Evolutionary conservation across 495 filamentous ascomycete genomes (phyloP).

Genomic region (Immersiella caudata): DNA sequence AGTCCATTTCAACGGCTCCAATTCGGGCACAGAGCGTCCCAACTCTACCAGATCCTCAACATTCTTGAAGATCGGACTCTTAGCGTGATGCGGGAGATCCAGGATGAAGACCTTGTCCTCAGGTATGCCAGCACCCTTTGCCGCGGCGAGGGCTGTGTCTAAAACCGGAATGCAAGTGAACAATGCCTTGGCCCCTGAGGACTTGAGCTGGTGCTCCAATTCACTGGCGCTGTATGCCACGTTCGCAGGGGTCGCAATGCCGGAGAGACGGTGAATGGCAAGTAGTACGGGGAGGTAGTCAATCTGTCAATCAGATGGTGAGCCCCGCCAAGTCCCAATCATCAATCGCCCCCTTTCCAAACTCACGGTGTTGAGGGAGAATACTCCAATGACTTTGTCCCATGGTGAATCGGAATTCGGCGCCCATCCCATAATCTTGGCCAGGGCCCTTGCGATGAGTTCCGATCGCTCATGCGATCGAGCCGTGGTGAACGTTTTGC

Average conservation of each 20-base stretch:
- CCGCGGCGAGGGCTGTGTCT: constrained; percentile 68
- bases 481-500: constrained; percentile 66
- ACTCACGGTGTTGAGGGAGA: constrained; percentile 78
- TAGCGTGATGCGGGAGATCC: constrained; percentile 62
- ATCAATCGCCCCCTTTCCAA: neutral
- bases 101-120: constrained; percentile 75
- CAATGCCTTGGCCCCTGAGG: constrained; percentile 72
- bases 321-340: constrained; percentile 9
- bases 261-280: constrained; percentile 75
- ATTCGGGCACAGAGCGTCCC: constrained; percentile 61
- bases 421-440: constrained; percentile 73
- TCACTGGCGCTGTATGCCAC: constrained; percentile 78
- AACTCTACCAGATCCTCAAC: constrained; percentile 68
- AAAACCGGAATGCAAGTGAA: constrained; percentile 82
- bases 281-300: constrained; percentile 77
- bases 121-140: constrained; percentile 67
- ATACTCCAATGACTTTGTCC: constrained; percentile 82
- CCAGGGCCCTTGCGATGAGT: constrained; percentile 67
- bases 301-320: constrained; percentile 55
- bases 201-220: constrained; percentile 75
- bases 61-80: constrained; percentile 64
- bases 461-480: constrained; percentile 71
- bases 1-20: constrained; percentile 69
- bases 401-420: constrained; percentile 77
- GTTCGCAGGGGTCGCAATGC: constrained; percentile 79